phyloP scores from a whole-genome alignment of 2,329 filamentous ascomycete species.

The Monosporascus sp. region DNA sequence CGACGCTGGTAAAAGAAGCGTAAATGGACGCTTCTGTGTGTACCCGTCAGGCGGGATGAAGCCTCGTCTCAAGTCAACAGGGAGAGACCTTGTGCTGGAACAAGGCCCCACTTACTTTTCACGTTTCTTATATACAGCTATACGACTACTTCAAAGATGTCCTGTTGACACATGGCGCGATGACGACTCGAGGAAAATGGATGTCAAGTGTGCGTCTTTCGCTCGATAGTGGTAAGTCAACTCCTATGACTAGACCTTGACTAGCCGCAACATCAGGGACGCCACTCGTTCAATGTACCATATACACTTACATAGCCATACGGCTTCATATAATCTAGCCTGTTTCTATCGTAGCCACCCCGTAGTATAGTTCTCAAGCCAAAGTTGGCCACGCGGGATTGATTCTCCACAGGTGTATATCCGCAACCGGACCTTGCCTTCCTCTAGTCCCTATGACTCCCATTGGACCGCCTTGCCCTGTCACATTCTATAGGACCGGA shows the following conservation, averaged over 20 bases:
- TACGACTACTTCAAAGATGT: background rate
- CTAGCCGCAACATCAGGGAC: background rate
- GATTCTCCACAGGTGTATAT: conserved; percentile 23
- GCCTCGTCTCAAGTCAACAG: background rate
- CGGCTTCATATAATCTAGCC: conserved; percentile 16
- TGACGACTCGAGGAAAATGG: background rate
- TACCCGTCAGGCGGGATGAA: background rate
- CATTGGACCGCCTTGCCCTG: conserved; percentile 16
- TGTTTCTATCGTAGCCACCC: conserved; percentile 13
- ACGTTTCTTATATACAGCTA: background rate
- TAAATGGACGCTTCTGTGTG: background rate
- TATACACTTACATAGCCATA: background rate
- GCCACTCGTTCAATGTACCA: background rate
- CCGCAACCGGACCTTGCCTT: conserved; percentile 17
- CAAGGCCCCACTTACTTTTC: background rate
- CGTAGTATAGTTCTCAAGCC: conserved; percentile 11
- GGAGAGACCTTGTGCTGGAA: background rate
- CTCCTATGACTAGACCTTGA: background rate
- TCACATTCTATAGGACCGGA: conserved; percentile 19
- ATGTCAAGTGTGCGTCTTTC: background rate
- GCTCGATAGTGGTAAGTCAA: background rate
- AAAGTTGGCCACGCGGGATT: conserved; percentile 20
- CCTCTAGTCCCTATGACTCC: conserved; percentile 17
- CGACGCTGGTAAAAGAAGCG: background rate
- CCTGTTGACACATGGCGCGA: background rate